Evolutionary conservation across 192 early-diverging fungal genomes (phyloP), one percentile per base, ranked within the genome.

Genomic region (Physocladia obscura): DNA sequence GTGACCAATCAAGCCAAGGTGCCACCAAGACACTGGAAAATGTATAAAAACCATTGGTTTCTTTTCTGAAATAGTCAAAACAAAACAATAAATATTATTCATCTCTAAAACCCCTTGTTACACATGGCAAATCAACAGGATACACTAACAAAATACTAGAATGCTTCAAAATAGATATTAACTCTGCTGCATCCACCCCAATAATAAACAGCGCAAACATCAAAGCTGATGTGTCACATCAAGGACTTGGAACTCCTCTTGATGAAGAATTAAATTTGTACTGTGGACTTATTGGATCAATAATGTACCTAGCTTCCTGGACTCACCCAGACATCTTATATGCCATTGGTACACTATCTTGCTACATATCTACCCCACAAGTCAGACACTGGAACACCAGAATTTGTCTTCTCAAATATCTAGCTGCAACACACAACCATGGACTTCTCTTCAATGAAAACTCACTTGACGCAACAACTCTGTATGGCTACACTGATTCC

Each of bases 401-500:
- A 6, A 61, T 61, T 26, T 6, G 27, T 19, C n/a, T 61, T 3
- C 59, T 61, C 24, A 2, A 36, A 44, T 61, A 40, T 26, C 2
- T 44, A 17, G 27, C 35, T 11, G 27, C 19, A 36, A 61, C 59
- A 21, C 39, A 3, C 34, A 26, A 61, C 13, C 27, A 40, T 24
- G 21, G 59, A 44, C 59, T 40, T 26, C 24, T 8, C 6, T 61
- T 40, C 59, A 35, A 27, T 29, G 24, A 35, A 11, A 35, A 8
- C 3, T 8, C 50, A 11, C 4, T 3, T 4, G 56, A 61, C 8
- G 59, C 36, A 22, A 40, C 59, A 5, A 24, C 59, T 2, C 38
- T 61, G 2, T 3, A 6, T 3, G 70, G 51, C 2, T 83, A 59
- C 55, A 62, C 75, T 0, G 80, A 82, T 49, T 65, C 79, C 2